Evolutionary conservation across 805 yeast species (phyloP), one percentile per base, ranked within the genome.

Genomic region (Priceomyces fermenticarens): DNA sequence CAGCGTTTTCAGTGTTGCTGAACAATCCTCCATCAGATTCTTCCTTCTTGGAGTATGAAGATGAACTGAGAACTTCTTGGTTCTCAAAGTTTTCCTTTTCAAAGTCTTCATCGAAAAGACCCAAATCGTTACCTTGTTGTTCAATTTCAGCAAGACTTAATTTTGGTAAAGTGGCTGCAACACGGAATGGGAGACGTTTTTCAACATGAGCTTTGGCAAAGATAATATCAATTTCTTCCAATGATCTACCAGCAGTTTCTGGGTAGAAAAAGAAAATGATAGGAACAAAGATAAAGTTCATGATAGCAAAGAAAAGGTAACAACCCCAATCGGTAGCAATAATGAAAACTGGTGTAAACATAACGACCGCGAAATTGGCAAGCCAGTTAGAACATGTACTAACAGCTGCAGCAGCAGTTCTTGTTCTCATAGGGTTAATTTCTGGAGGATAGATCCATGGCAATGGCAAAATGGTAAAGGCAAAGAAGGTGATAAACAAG

Each of bases 121-220:
- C 88, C 44, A 81, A 70, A 36, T 70, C 75, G 47, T 59, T 63
- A 53, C 81, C 83, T 51, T 81, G 82, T 39, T 65, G 75, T 58
- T 80, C 85, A 49, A 83, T 73, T 60, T 82, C 81, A 43, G 67
- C 64, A 46, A 60, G 60, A n/a, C 75, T 57, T 44, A 84, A 69
- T 58, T 73, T 75, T 30, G 88, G 88, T 72, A 83, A 53, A 41
- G 72, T 65, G 30, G 73, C 69, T 38, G 89, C 89, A 36, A 84
- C 83, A 58, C 78, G 70, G 75, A 72, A 83, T 27, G 83, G 78
- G 46, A 71, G 74, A 49, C 72, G 73, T 37, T 73, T 72, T 45
- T 84, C 89, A 35, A 63, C 71, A 49, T 73, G 62, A 6, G 85
- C 76, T 63, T 77, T 78, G 54, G 86, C 85, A 47, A 70, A 79